Base-by-base conservation (phyloP, 2,329 filamentous ascomycete species). In the Juglanconis juglandina region DNA sequence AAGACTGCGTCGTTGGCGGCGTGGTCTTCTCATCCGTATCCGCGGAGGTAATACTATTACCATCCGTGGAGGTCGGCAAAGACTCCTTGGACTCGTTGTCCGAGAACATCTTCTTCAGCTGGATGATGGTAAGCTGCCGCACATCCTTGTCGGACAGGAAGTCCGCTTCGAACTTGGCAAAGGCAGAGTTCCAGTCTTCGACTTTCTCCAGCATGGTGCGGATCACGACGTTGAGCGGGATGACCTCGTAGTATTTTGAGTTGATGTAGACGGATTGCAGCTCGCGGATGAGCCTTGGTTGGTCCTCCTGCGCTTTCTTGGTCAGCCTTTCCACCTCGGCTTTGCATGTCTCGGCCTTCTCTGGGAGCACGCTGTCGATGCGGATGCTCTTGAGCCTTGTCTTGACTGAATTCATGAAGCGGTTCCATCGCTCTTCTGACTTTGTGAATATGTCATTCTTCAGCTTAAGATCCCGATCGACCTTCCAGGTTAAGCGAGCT, bases 121-220 rank as follows among this genome's bases (percentile, higher is more conserved):
- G 96, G 63, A 97, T 82, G 61, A 94, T 92, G 11, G 95, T 96
- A 63, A 99, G 79, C 68, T 95, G 87, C 64, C 92, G 86, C 69
- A 99, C 96, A 76, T 99, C 95, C 70, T 96, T 98, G 73, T 99
- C 96, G 0, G 94, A 94, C 68, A 99, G 89, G 75, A 94, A 99
- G 67, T 96, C 90, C 48, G 87, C 86, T 71, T 99, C 96, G 62
- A 99, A 98, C 58, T 95, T 90, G 59, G 87, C 82, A 76, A 99
- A 99, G 0, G 87, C 87, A 32, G 89, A 87, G 69, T 99, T 96
- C 95, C 95, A 99, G 65, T 93, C 91, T 24, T 92, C 87, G 4
- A 94, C 93, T 67, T 91, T 96, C 70, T 97, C 93, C 65, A 98
- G 87, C 80, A 96, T 95, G 59, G 91, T 90, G 66, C 94, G 87